Conservation (phyloP, 1,284 basidiomycete genomes). For the Tilletia indica region DNA sequence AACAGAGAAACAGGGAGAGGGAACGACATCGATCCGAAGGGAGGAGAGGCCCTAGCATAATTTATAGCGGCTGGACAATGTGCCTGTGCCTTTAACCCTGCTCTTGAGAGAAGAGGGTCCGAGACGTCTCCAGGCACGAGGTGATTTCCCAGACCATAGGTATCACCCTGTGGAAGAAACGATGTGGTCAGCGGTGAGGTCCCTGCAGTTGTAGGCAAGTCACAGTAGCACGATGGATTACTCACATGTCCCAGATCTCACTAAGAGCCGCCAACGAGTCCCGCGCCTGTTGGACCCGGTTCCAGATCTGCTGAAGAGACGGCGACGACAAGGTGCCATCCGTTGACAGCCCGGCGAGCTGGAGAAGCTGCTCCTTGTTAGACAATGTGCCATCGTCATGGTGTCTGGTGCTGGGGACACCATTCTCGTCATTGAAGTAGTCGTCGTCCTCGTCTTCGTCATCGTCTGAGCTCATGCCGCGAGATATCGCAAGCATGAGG, state of each 20-base stretch:
- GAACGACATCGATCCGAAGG: neutral
- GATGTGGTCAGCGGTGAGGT: neutral
- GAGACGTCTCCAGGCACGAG: constrained; percentile 43
- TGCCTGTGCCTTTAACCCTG: neutral
- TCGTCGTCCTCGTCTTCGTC: constrained; percentile 18
- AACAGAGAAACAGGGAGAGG: too few relatives aligned
- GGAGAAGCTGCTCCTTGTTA: constrained; percentile 12
- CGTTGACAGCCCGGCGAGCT: constrained; percentile 14
- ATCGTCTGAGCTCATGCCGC: constrained; percentile 28
- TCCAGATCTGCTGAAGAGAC: constrained; percentile 41
- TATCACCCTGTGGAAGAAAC: constrained; percentile 22
- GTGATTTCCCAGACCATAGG: constrained; percentile 48
- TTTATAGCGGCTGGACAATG: neutral
- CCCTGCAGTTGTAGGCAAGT: neutral
- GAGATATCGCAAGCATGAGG: constrained; percentile 44
- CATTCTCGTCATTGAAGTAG: neutral
- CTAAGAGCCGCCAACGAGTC: constrained; percentile 39
- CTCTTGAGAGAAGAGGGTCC: neutral
- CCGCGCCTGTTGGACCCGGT: constrained; percentile 40
- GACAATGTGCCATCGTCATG: neutral
- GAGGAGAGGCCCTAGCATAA: neutral
- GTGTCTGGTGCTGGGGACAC: neutral
- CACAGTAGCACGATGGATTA: neutral
- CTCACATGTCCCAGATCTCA: constrained; percentile 40
- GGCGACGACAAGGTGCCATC: neutral